Base-by-base conservation (phyloP, 1,284 basidiomycete genomes). In the Malassezia pachydermatis region DNA sequence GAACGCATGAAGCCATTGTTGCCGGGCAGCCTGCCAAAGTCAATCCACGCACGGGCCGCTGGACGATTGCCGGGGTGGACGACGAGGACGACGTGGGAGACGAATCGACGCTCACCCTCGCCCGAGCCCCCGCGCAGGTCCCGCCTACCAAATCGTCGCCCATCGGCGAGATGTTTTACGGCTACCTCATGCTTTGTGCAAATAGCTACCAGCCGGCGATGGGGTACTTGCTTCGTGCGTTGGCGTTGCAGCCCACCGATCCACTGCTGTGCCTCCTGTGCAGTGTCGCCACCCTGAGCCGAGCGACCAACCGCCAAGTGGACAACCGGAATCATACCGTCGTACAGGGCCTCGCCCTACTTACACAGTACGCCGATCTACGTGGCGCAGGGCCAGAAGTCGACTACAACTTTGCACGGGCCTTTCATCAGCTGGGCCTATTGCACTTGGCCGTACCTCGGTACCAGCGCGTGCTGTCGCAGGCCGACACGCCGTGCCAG, bases 181-280 rank as follows among this genome's bases (percentile, higher is more conserved):
- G 86, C 0, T 84, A 86, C 67, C 79, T 90, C 54, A 83, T 88
- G 68, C 78, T 88, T 7, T 80, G 81, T 2, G 83, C 85, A 3
- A 84, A 82, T 73, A 89, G 86, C 59, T 90, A 84, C 68, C 87
- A 94, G 65, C 84, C 84, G 48, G 86, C 88, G 1, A 80, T 94
- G 37, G 88, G 86, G 64, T 95, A 96, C 66, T 77, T 92, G 30
- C 73, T 90, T 29, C 83, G 89, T 57, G 87, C 87, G 0, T 88
- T 85, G 69, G 87, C 89, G 54, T 78, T 85, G 54, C 83, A 82
- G 55, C 83, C 81, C 0, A 77, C 84, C 23, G 87, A 96, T 67
- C 84, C 89, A 0, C 76, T 94, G 67, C 77, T 94, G 16, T 88
- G 84, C 65, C 75, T 98, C 13, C 81, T 78, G 28, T 77, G 92